Conservation (phyloP, 345 rosid genomes). For the Capsella bursapastoris region DNA sequence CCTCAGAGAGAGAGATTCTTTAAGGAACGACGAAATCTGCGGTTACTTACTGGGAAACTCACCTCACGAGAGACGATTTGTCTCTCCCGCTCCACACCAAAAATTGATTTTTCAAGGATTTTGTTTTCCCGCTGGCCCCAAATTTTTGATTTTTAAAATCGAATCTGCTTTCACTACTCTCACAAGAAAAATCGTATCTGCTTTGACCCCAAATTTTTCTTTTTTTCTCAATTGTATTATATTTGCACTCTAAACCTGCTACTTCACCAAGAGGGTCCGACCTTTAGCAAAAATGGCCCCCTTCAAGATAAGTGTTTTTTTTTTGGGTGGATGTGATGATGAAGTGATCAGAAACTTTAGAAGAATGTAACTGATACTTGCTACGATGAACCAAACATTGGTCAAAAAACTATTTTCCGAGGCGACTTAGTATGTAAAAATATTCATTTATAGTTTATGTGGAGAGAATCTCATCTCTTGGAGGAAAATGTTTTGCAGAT, state of each 20-base stretch:
- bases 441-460: slow-evolving; percentile 50
- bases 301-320: no score
- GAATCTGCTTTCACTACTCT: not conserved
- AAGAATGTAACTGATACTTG: no score
- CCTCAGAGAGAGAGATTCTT: not conserved
- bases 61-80: not conserved
- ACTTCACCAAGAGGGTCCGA: no score
- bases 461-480: slow-evolving; percentile 73
- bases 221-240: no score
- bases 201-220: no score
- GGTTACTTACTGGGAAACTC: not conserved
- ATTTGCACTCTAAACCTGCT: no score
- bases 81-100: not conserved
- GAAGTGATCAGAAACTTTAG: no score
- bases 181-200: no score
- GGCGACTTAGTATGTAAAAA: slow-evolving; percentile 51
- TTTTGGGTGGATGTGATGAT: no score
- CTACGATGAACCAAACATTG: not conserved
- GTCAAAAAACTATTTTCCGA: not conserved
- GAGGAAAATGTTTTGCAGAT: slow-evolving; percentile 62
- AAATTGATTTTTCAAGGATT: not conserved
- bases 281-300: no score
- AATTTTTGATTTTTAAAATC: slow-evolving; percentile 19
- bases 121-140: slow-evolving; percentile 35
- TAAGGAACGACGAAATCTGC: not conserved